Evolutionary conservation across 257 asterid genomes (phyloP).

Genomic region (Lycium ferocissimum): DNA sequence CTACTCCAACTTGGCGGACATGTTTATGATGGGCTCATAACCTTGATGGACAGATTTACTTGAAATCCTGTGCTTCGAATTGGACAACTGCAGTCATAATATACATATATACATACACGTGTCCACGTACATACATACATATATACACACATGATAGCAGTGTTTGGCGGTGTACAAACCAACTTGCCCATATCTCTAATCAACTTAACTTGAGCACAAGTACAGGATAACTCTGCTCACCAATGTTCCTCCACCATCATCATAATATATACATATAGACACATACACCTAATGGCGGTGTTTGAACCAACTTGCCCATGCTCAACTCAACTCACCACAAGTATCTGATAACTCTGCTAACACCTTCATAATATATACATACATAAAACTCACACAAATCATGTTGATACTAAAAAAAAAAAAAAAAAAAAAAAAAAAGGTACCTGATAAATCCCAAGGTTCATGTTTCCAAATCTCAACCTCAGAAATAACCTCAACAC

Average conservation of each 20-base stretch:
- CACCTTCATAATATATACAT: neutral
- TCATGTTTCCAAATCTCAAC: constrained; percentile 83
- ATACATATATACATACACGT: neutral
- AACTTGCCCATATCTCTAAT: neutral
- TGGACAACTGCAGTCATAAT: neutral
- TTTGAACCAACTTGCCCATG: neutral
- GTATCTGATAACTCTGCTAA: neutral
- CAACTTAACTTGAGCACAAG: neutral
- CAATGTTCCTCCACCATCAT: neutral
- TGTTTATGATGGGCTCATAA: neutral
- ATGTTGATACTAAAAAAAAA: neutral
- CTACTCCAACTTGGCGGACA: neutral
- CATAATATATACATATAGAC: neutral
- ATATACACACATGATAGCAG: neutral
- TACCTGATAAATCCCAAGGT: constrained; percentile 98
- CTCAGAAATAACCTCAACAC: constrained; percentile 74
- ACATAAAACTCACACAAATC: neutral
- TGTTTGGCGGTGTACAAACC: neutral
- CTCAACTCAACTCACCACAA: neutral
- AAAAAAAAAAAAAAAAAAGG: no score
- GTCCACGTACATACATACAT: neutral
- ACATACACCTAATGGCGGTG: neutral
- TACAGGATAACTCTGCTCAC: neutral
- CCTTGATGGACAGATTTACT: neutral
- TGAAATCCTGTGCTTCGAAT: neutral